Evolutionary conservation across 2,329 filamentous ascomycete genomes (phyloP).

Genomic region (Penicillium expansum): DNA sequence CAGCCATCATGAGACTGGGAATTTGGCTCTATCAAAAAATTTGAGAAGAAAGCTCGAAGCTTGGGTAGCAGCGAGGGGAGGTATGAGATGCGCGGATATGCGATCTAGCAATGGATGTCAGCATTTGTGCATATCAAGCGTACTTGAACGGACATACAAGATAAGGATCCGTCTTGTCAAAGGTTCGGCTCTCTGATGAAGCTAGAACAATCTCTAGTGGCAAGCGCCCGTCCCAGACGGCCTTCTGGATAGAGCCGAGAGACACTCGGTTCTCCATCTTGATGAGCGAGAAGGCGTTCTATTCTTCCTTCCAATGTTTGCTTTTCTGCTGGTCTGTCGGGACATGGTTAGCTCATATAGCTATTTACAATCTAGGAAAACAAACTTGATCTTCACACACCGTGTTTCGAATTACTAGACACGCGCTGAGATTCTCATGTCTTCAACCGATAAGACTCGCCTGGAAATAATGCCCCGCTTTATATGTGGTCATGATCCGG

Average conservation of each 20-base stretch:
- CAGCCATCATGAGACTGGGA: constrained; percentile 54
- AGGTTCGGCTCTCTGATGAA: constrained; percentile 59
- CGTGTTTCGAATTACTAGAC: not conserved
- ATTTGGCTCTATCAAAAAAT: constrained; percentile 57
- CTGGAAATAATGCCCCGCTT: constrained; percentile 7
- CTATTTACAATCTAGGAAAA: not conserved
- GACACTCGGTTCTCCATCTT: constrained; percentile 31
- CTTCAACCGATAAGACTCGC: not conserved
- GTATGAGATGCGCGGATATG: constrained; percentile 65
- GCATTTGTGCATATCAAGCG: not conserved
- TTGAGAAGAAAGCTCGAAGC: constrained; percentile 61
- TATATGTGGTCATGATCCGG: constrained; percentile 2
- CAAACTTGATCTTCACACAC: not conserved
- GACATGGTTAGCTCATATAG: not conserved
- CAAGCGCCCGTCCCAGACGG: constrained; percentile 59
- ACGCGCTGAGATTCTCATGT: constrained; percentile 1
- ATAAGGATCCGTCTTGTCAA: constrained; percentile 60
- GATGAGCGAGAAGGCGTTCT: not conserved
- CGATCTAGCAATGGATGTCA: constrained; percentile 45
- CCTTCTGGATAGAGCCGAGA: constrained; percentile 39
- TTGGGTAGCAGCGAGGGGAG: constrained; percentile 63
- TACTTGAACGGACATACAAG: constrained; percentile 44
- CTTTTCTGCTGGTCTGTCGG: not conserved
- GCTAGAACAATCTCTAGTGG: constrained; percentile 60
- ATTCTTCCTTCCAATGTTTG: not conserved